Evolutionary conservation across 1,284 basidiomycete genomes (phyloP), one percentile per base, ranked within the genome.

Genomic region (Tilletia indica): DNA sequence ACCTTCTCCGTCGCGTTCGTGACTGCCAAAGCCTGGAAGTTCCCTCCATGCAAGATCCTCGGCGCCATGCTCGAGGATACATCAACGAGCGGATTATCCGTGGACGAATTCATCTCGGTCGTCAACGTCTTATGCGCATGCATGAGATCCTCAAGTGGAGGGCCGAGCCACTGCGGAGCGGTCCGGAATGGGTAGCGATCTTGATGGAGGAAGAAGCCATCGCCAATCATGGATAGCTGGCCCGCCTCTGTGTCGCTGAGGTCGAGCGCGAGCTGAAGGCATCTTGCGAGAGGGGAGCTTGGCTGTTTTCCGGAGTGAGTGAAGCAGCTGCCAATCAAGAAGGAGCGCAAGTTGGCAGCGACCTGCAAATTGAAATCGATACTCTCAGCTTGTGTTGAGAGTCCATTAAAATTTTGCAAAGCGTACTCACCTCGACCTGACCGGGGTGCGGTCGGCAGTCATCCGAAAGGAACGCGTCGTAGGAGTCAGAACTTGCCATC

Each of bases 21-120:
- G 16, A 68, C 63, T 19, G 64, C 67, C 31, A 25, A 16, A 9
- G 91, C 92, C 83, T 93, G 92, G 88, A 94, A 93, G 82, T 93
- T 93, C 11, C 93, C 93, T 25, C 92, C 92, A 76, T 93, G 90
- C 82, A 92, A 91, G 6, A 92, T 87, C 56, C 87, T 85, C 6
- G 89, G 89, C 21, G 68, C 70, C 34, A 39, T 58, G 70, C 61
- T 45, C 5, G n/a, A 31, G 68, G 38, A 36, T 9, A 61, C 67
- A 31, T 16, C 16, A 9, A 64, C 36, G 14, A 64, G 36, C 36
- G 73, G 56, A 67, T 73, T 76, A 45, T 69, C 87, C 91, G 79
- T 83, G 91, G 92, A 96, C 69, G 90, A 93, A 86, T 93, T 95
- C 85, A 90, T 91, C 86, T 95, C 93, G 70, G 88, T 87, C 5